Base-by-base conservation (phyloP, 2,329 filamentous ascomycete species). In the Fusarium aywerte region DNA sequence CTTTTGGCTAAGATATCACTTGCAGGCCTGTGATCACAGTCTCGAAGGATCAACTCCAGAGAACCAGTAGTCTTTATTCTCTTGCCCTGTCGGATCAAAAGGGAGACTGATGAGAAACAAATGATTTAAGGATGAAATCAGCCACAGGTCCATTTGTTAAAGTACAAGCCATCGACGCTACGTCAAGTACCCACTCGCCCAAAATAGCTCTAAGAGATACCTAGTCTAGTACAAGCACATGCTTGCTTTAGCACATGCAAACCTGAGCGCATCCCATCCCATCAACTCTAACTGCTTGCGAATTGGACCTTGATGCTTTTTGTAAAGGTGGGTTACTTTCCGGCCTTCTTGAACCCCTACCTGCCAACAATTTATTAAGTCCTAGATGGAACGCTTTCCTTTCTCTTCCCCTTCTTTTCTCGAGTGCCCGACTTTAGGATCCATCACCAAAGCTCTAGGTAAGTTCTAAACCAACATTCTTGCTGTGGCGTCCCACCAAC, bases 401-500 rank as follows among this genome's bases (percentile, higher is more conserved):
- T 23, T 40, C 25, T 20, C 20, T 27, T 40, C 10, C 21, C 18
- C 38, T 27, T 35, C 23, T 51, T 50, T 44, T 56, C 35, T 33
- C 42, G 20, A 57, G 35, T 62, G 54, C 43, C 49, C 49, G 55
- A 55, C 51, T 48, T 11, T 32, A 33, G 16, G 35, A 11, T 32
- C 29, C n/a, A 49, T 48, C 44, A 38, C 21, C 21, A 38, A 54
- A 48, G 7, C 27, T 27, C 13, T 42, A 52, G 25, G 47, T 53
- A 51, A 50, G 49, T 55, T 62, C 47, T 47, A 51, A 42, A 40
- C 45, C 60, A 55, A 35, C 32, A 38, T 49, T 29, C 40, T 43
- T 40, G 20, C 45, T 71, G 70, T 71, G 70, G 70, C 70, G 70
- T 72, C 59, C 65, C 69, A 67, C 62, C 69, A 68, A 65, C 56